Conservation (phyloP, 495 filamentous ascomycete genomes). For the Penicillium bialowiezense region DNA sequence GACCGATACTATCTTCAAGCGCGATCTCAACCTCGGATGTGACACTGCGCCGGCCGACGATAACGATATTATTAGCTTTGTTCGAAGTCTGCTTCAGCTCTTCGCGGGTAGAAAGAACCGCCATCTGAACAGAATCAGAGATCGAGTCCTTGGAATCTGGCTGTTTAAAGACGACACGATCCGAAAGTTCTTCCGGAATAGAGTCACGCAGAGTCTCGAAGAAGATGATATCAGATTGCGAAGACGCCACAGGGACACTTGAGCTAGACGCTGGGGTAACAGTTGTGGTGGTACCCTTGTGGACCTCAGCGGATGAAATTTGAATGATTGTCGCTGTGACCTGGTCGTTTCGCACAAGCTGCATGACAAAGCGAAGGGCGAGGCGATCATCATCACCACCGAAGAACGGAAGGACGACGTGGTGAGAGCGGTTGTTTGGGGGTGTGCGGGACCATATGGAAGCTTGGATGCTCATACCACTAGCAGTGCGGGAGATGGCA, state of each 20-base stretch:
- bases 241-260: not conserved
- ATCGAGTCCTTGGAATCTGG: slow-evolving; percentile 7
- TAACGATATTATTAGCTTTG: slow-evolving; percentile 76
- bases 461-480: slow-evolving; percentile 57
- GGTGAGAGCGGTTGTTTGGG: slow-evolving; percentile 64
- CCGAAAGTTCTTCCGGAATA: slow-evolving; percentile 53
- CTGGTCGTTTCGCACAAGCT: slow-evolving; percentile 71
- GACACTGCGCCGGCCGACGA: slow-evolving; percentile 61
- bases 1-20: slow-evolving; percentile 26
- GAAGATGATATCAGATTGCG: slow-evolving; percentile 53
- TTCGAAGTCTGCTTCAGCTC: slow-evolving; percentile 59
- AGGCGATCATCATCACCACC: slow-evolving; percentile 83
- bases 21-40: slow-evolving; percentile 14
- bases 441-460: slow-evolving; percentile 39
- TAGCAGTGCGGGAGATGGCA: slow-evolving; percentile 42
- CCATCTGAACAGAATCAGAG: slow-evolving; percentile 26
- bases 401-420: slow-evolving; percentile 84
- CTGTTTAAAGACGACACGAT: slow-evolving; percentile 60
- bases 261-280: not conserved
- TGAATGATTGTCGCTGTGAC: slow-evolving; percentile 49
- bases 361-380: slow-evolving; percentile 76
- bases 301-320: slow-evolving; percentile 6
- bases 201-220: slow-evolving; percentile 62
- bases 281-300: slow-evolving; percentile 1
- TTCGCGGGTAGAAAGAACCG: slow-evolving; percentile 45